Evolutionary conservation across 1,139 yeast genomes (phyloP).

Genomic region (Eremothecium gossypii): DNA sequence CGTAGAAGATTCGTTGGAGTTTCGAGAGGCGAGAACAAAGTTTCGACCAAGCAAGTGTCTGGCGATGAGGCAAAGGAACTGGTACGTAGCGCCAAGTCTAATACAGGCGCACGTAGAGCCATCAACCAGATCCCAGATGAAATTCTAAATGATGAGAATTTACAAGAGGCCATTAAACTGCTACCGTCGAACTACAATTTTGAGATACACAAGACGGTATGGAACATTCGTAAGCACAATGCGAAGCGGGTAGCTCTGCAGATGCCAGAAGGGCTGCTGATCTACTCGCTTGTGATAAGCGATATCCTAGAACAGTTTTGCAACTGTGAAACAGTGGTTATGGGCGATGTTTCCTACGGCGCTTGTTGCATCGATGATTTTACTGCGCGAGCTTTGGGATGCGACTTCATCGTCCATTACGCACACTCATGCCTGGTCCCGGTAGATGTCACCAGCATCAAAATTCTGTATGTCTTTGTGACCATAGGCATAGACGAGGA

Average conservation of each 20-base stretch:
- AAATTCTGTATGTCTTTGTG: slow-evolving; percentile 89
- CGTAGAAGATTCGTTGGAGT: slow-evolving; percentile 39
- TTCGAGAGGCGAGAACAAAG: slow-evolving; percentile 10
- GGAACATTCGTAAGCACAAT: slow-evolving; percentile 70
- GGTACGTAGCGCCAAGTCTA: slow-evolving; percentile 26
- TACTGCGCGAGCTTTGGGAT: slow-evolving; percentile 85
- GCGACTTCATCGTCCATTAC: slow-evolving; percentile 92
- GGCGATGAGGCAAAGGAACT: slow-evolving; percentile 19
- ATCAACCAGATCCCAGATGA: slow-evolving; percentile 88
- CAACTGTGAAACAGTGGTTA: slow-evolving; percentile 74
- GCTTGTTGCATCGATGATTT: slow-evolving; percentile 98
- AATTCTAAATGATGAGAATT: slow-evolving; percentile 65
- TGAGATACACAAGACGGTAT: slow-evolving; percentile 90
- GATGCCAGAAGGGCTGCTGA: slow-evolving; percentile 93
- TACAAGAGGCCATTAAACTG: slow-evolving; percentile 70
- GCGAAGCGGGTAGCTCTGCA: slow-evolving; percentile 85
- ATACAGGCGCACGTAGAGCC: slow-evolving; percentile 40
- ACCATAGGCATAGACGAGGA: slow-evolving; percentile 81
- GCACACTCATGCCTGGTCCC: slow-evolving; percentile 98
- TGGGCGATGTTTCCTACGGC: slow-evolving; percentile 99
- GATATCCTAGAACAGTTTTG: slow-evolving; percentile 93
- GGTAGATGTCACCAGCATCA: slow-evolving; percentile 80
- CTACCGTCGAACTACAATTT: slow-evolving; percentile 89
- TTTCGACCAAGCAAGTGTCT: slow-evolving; percentile 2
- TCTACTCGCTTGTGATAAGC: slow-evolving; percentile 76